These are phyloP conservation scores for Fusarium duplospermum DNA, from an alignment of 2,329 filamentous ascomycete genomes.

Conservation along the genomic window DNA sequence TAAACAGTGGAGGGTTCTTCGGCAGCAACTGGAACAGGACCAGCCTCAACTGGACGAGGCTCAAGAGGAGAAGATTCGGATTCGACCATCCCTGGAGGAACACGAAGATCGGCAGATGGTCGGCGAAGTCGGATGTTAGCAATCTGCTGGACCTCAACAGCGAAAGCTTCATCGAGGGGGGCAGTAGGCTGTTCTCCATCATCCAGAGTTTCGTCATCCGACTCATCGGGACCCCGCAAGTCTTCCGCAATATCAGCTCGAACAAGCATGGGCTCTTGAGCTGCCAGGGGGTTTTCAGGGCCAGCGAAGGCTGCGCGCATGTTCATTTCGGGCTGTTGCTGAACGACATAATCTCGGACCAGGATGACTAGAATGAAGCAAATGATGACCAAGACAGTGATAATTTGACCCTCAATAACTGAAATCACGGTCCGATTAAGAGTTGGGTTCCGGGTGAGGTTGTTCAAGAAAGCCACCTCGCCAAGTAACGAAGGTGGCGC, in stretches of 20 bases:
- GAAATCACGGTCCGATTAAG: slow-evolving; percentile 85
- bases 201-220: slow-evolving; percentile 50
- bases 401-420: slow-evolving; percentile 90
- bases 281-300: slow-evolving; percentile 45
- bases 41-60: background rate
- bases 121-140: slow-evolving; percentile 22
- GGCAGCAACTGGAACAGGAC: background rate
- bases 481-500: slow-evolving; percentile 59
- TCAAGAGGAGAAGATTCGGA: slow-evolving; percentile 8
- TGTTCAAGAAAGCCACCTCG: slow-evolving; percentile 67
- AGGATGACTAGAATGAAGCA: slow-evolving; percentile 97
- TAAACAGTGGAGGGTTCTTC: slow-evolving; percentile 44
- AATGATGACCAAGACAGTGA: slow-evolving; percentile 90
- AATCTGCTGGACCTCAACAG: slow-evolving; percentile 17
- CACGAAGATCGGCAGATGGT: slow-evolving; percentile 23
- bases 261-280: slow-evolving; percentile 41
- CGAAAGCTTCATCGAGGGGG: slow-evolving; percentile 24
- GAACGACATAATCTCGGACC: slow-evolving; percentile 97
- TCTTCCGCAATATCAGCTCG: slow-evolving; percentile 39
- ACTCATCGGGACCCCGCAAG: slow-evolving; percentile 39
- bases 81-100: slow-evolving; percentile 22
- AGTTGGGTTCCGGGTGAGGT: slow-evolving; percentile 74
- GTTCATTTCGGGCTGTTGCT: slow-evolving; percentile 94
- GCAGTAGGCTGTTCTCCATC: slow-evolving; percentile 33
- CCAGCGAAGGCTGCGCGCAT: slow-evolving; percentile 75